phyloP scores from a whole-genome alignment of 352 stramenopile genomes.

The Globisporangium nagaii region DNA sequence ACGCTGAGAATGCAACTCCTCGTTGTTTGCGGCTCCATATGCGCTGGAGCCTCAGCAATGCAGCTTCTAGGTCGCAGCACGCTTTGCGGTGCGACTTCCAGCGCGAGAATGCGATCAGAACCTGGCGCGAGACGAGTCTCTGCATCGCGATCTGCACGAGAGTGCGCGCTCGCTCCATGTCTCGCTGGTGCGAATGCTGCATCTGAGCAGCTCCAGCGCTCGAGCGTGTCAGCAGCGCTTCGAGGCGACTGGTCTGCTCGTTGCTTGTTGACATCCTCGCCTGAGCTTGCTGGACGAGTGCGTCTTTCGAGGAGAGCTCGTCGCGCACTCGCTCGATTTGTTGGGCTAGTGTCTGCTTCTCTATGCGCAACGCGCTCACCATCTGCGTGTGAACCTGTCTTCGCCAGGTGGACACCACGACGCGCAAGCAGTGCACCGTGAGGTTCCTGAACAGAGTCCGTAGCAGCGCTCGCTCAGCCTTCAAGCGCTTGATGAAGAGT shows the following conservation, averaged over 20 bases:
- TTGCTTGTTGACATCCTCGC: neutral
- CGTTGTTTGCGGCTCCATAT: constrained; percentile 14
- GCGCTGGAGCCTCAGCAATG: constrained; percentile 11
- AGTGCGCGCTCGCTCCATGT: neutral
- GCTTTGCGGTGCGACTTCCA: constrained; percentile 16
- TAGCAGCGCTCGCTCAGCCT: neutral
- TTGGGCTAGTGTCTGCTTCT: neutral
- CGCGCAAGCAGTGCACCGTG: constrained; percentile 12
- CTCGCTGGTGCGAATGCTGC: neutral
- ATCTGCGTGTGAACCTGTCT: neutral
- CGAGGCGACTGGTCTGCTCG: neutral
- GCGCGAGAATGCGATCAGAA: constrained; percentile 11
- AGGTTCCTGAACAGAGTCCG: neutral
- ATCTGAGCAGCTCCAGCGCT: neutral
- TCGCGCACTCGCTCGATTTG: neutral
- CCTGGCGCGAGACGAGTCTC: neutral
- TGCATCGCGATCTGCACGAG: neutral
- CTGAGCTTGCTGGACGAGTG: constrained; percentile 1
- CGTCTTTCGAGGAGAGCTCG: neutral
- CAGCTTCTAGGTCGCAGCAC: constrained; percentile 1
- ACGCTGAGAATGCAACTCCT: constrained; percentile 17
- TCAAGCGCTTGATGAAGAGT: neutral
- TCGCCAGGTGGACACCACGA: constrained; percentile 20
- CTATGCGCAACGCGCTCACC: neutral
- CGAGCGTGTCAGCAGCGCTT: neutral